Evolutionary conservation across 177 flowering plant species (phyloP), one percentile per base, ranked within the genome.

Genomic region (Vitis hybrid): DNA sequence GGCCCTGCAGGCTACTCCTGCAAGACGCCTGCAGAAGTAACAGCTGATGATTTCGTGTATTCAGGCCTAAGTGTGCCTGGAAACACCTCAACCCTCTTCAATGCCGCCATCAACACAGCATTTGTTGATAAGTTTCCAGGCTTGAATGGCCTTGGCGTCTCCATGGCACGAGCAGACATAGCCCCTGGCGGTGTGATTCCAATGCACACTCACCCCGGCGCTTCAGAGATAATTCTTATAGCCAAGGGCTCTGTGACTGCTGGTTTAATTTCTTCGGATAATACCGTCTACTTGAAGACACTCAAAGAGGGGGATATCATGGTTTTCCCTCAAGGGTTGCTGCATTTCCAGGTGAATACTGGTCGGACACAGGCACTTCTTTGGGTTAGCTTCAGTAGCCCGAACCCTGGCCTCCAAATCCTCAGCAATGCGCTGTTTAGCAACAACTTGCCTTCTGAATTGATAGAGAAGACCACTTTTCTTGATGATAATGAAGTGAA

Each of bases 141-240:
- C 13, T 50, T 80, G 0, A 84, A 84, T 35, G 84, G 84, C 27
- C 85, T 84, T 9, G 85, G 87, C 1, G 17, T 84, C 0, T 84
- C 87, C 58, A n/a, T 58, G 1, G 83, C 82, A 0, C 74, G 84
- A 11, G 65, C 82, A 4, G 87, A 84, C 79, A 53, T 84, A 1
- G 79, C 78, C 1, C 61, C 75, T 0, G 74, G 61, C 3, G 87
- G 85, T 4, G 87, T 82, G 8, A 24, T 82, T n/a, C 87, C 87
- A 12, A 51, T 82, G 68, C 87, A 84, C 80, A 84, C 83, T 1
- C 87, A 84, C 75, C 85, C 84, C 0, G 74, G 70, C 14, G 87
- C 70, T 0, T 66, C 79, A 0, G 85, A 84, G 48, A 2, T 80
- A 2, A 71, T 82, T 1, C 10, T 74, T 20, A 84, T 84, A 4